Base-by-base conservation (phyloP, 176 grass and related monocot species). In the Secale cereale region DNA sequence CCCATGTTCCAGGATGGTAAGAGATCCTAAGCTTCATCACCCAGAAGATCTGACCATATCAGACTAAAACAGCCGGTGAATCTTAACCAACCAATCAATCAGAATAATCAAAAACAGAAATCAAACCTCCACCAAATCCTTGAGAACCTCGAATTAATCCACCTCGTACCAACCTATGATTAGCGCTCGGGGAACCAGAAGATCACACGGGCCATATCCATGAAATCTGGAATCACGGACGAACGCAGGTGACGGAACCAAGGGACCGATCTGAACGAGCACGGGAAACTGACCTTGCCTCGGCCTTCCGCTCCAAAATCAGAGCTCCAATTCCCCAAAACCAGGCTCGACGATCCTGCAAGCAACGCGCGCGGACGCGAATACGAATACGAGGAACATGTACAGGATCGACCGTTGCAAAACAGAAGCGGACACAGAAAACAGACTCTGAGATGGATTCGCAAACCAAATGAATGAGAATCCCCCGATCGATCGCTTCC, bases 201-300 rank as follows among this genome's bases (percentile, higher is more conserved):
- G 4, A n/a, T 19, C 2, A 8, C 1, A 9, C 8, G 3, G 16
- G 43, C 43, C 12, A 15, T 46, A 4, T 12, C 43, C 43, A 13
- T 33, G 5, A 3, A 26, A 76, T 76, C 78, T 82, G 83, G 78
- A 86, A 86, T 8, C 65, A 86, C 65, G 39, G n/a, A 43, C 2
- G 11, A 65, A 39, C 70, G 78, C 20, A 73, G 22, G 33, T 6
- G 33, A 35, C 1, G 33, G 33, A 35, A 35, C 33, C 33, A 37
- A 74, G 29, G n/a, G 14, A 70, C 32, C 74, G 41, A 52, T 20
- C 57, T 7, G 43, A 78, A 32, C 17, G 6, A 14, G 29, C 22
- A 74, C 74, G 28, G 57, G 74, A 61, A 8, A 90, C 84, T 83
- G 84, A 90, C 88, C 88, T 90, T 90, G 74, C 45, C 10, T 79